Percentiles rank a stretch among this genome's conserved stretches.
These are phyloP conservation scores for Lachancea cidri DNA, from an alignment of 805 yeast species.

Conservation along the genomic window DNA sequence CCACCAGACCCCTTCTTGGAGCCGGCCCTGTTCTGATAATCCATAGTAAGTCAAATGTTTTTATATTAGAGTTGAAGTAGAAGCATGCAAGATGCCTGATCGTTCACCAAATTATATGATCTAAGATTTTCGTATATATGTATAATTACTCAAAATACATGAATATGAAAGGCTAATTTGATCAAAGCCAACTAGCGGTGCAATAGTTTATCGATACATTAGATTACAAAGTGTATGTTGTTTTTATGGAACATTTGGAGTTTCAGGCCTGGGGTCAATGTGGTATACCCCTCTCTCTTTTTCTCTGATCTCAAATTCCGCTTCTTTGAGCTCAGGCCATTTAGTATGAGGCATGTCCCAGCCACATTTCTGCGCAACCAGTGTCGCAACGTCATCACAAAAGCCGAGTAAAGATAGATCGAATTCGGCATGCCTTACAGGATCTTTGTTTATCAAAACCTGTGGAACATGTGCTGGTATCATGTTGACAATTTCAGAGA, in stretches of 20 bases:
- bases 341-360: conserved; percentile 61
- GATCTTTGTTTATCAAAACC: conserved; percentile 70
- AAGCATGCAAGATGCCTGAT: no score
- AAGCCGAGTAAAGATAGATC: conserved; percentile 72
- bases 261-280: conserved; percentile 12
- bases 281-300: conserved; percentile 30
- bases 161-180: no score
- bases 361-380: conserved; percentile 49
- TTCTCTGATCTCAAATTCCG: conserved; percentile 18
- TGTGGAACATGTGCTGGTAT: conserved; percentile 75
- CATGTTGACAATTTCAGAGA: conserved; percentile 76
- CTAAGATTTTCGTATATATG: no score
- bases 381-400: conserved; percentile 78
- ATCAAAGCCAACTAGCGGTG: no score
- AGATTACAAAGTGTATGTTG: no score
- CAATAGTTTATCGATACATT: no score
- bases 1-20: conserved; percentile 92
- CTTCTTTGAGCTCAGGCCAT: conserved; percentile 32
- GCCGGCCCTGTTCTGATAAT: conserved; percentile 83
- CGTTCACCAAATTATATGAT: no score
- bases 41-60: conserved; percentile 59
- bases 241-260: neutral
- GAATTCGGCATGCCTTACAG: conserved; percentile 69
- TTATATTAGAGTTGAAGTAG: no score
- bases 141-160: no score